A percentile compares a stretch with the other conserved stretches of the same genome.
These are phyloP conservation scores for Naumovozyma baii DNA, from an alignment of 805 yeast species.

Conservation along the genomic window DNA sequence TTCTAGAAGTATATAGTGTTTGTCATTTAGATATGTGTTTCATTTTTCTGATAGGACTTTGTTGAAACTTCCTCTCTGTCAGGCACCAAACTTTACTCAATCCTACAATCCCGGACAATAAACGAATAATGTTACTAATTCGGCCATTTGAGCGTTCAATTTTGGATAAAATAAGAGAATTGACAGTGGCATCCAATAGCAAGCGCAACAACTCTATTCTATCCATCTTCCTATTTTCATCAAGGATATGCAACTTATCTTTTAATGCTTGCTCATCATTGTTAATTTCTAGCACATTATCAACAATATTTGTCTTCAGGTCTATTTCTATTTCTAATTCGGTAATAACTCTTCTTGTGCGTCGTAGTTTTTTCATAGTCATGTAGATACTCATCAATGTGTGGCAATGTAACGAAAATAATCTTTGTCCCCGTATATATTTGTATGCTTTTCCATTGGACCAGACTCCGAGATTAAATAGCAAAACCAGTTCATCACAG, in stretches of 20 bases:
- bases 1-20: too few relatives aligned
- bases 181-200: not conserved
- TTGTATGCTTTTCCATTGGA: conserved; percentile 19
- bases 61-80: not conserved
- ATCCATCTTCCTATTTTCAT: not conserved
- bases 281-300: not conserved
- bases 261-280: not conserved
- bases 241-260: not conserved
- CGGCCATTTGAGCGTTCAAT: not conserved
- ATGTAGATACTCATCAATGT: not conserved
- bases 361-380: not conserved
- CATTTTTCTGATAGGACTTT: too few relatives aligned
- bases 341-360: not conserved
- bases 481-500: conserved; percentile 50
- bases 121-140: not conserved
- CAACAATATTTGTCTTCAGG: not conserved
- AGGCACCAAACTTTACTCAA: not conserved
- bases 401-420: not conserved
- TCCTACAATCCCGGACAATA: not conserved
- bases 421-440: conserved; percentile 1
- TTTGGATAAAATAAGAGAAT: not conserved
- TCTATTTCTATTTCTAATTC: not conserved
- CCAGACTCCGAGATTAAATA: conserved; percentile 35
- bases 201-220: not conserved
- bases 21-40: too few relatives aligned